Evolutionary conservation across 228 moss, liverwort and hornwort species (phyloP), one percentile per base, ranked within the genome.

Genomic region (Sphagnum magellanicum): DNA sequence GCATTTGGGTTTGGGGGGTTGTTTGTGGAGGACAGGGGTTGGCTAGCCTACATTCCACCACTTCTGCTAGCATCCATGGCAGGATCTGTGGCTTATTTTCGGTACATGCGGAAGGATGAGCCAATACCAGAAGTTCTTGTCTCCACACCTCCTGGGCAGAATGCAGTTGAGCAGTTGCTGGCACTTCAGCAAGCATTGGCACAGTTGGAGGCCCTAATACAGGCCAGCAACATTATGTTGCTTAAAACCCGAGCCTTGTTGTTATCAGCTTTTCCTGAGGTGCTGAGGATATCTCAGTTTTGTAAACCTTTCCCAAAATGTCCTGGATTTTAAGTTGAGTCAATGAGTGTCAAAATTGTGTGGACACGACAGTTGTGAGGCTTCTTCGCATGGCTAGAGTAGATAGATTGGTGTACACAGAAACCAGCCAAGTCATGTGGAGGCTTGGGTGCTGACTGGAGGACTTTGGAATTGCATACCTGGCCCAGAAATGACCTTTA

Each of bases 131-230:
- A 90, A 67, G 84, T 95, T 60, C n/a, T 86, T 75, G 88, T 95
- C 16, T 69, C 57, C 53, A 67, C 82, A 67, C 95, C 95, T 15
- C 90, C 92, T 4, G 76, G 88, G 15, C 89, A 87, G 68, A 95
- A 76, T 74, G 81, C 95, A 8, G 87, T 95, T 32, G 95, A 95
- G 79, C 95, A 95, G 82, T 47, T 92, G 69, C 63, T 95, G 50
- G 86, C 89, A 13, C 79, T 95, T 52, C 95, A 95, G 69, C 90
- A 91, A 72, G 89, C 85, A 50, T 68, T 95, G 82, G 58, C 79
- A 47, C 87, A 95, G 73, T 68, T 95, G 63, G 95, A 95, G 79
- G 84, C 62, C 59, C 65, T 89, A 64, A 82, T 95, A 65, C 92
- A 91, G 73, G 76, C 92, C 14, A 92, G 77, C 57, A 95, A 95